These are phyloP conservation scores for Nicotiana paniculata DNA, from an alignment of 257 asterid genomes.

Conservation along the genomic window DNA sequence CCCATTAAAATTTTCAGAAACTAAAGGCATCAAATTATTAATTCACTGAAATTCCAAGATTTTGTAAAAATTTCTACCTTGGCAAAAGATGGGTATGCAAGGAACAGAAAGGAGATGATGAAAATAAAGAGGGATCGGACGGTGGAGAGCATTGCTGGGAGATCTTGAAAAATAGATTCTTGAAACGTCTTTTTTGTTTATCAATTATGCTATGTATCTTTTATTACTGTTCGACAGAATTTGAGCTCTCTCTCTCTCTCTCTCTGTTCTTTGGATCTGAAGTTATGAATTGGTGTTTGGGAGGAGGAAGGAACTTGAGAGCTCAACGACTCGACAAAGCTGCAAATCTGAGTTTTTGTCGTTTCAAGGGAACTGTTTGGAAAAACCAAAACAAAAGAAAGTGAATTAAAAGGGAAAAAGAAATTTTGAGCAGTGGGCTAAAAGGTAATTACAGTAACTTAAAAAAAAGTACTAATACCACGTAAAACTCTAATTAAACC, in stretches of 20 bases:
- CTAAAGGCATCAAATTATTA: background rate
- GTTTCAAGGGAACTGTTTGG: background rate
- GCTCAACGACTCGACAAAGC: constrained; percentile 3
- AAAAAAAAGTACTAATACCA: no score
- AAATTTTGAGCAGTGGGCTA: background rate
- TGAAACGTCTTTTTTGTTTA: background rate
- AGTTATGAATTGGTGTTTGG: background rate
- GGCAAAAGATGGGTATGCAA: constrained; percentile 35
- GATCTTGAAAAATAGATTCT: background rate
- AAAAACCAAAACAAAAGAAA: no score
- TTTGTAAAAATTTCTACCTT: constrained; percentile 31
- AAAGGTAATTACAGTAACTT: no score
- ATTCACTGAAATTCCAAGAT: background rate
- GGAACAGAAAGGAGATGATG: constrained; percentile 21
- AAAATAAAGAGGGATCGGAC: constrained; percentile 30
- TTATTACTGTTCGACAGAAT: background rate
- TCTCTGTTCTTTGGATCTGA: background rate
- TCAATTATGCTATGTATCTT: background rate
- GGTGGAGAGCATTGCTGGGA: constrained; percentile 40
- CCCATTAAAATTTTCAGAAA: background rate
- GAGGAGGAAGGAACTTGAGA: background rate
- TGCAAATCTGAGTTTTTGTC: constrained; percentile 1
- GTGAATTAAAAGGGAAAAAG: background rate
- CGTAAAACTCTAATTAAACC: no score
- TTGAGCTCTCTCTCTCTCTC: background rate